Base-by-base conservation (phyloP, 23 red algal species). In the Cyanidioschyzon merolae region DNA sequence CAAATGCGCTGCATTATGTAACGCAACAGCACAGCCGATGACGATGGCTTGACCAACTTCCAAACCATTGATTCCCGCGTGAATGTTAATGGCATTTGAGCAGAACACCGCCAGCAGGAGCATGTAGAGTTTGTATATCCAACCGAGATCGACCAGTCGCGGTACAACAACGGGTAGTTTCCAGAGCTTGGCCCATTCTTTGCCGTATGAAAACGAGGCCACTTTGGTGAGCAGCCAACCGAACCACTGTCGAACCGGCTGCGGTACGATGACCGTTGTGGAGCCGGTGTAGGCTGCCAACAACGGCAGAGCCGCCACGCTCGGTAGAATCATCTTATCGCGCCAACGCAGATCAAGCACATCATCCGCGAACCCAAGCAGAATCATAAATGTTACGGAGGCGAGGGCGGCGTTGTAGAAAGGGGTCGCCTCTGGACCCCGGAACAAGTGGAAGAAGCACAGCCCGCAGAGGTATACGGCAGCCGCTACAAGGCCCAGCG, bases 51-150 rank as follows among this genome's bases (percentile, higher is more conserved):
- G 94, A 25, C 94, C 94, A 31, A 85, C 94, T 80, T 98, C 94
- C 17, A 98, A 76, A 2, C 94, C 94, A 76, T 98, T 98, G 75
- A 98, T 91, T 38, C 94, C 94, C 17, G 94, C 94, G 67, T 98
- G 90, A 34, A 98, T 98, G 51, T 98, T 98, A 74, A 98, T 98
- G 35, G 94, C 94, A 58, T 98, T 98, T 26, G 94, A 90, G 83
- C 94, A 98, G 58, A 98, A 98, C 2, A 98, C 87, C 40, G 88
- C 87, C 7, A 98, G 68, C 81, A 98, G 76, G 0, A 88, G 78
- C 94, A 98, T 98, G 85, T 98, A 98, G 12, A 98, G 29, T 75
- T 91, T 85, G 77, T 98, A 98, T n/a, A 84, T 67, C 29, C 76
- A 32, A 25, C 94, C 84, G 29, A 98, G 68, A n/a, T 98, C 83